These are phyloP conservation scores for Linum lewisii DNA, from an alignment of 345 rosid species.

Conservation along the genomic window DNA sequence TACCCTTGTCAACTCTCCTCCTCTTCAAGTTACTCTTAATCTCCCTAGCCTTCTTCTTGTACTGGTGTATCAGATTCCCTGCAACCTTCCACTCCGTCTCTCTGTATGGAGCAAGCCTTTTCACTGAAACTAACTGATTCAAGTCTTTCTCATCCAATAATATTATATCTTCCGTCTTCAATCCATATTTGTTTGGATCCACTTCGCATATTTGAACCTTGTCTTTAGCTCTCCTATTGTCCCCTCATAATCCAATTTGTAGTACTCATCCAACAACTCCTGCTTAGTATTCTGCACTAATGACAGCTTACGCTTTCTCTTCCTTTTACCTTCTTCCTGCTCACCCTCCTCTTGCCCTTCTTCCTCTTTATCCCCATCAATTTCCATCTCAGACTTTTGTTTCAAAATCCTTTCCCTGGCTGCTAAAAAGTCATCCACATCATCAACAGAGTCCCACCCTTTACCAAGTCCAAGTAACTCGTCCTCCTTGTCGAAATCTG, in stretches of 20 bases:
- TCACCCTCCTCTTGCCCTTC: constrained; percentile 1
- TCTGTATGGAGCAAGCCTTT: constrained; percentile 65
- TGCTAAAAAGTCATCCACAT: constrained; percentile 52
- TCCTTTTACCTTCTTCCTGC: constrained; percentile 14
- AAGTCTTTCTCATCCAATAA: constrained; percentile 56
- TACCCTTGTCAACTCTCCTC: constrained; percentile 28
- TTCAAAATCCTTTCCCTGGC: constrained; percentile 49
- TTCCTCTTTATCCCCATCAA: too few relatives aligned
- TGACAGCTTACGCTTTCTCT: constrained; percentile 61
- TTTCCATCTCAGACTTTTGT: too few relatives aligned
- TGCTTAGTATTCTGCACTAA: constrained; percentile 54
- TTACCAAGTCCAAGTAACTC: constrained; percentile 73
- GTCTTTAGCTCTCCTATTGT: constrained; percentile 80
- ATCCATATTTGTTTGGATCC: constrained; percentile 49
- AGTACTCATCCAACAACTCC: constrained; percentile 79
- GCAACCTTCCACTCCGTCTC: constrained; percentile 81
- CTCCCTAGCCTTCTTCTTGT: constrained; percentile 43
- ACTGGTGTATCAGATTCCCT: constrained; percentile 32
- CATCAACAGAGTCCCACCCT: constrained; percentile 47
- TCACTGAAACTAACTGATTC: constrained; percentile 78
- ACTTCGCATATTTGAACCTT: constrained; percentile 77
- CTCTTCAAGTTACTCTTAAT: constrained; percentile 20
- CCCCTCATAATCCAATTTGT: constrained; percentile 87
- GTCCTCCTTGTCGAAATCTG: constrained; percentile 79
- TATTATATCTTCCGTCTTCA: constrained; percentile 52